Evolutionary conservation across 106 monocot genomes (phyloP), one percentile per base, ranked within the genome.

Genomic region (Platanthera zijinensis): DNA sequence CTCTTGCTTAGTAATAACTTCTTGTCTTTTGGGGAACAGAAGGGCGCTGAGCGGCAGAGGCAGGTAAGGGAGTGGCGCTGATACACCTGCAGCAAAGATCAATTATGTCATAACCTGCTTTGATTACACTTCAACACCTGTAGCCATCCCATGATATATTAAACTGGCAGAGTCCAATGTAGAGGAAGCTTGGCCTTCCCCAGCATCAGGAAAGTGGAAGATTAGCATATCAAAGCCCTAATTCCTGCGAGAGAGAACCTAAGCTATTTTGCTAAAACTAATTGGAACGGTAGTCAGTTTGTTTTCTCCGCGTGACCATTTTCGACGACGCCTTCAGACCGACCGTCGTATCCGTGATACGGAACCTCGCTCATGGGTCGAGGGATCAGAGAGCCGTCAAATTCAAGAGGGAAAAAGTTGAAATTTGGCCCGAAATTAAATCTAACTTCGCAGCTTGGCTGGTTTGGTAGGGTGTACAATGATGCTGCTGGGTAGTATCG

Each of bases 391-490:
- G 87, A 83, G 5, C 46, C 78, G 19, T 83, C 88, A 78, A 93
- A 97, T 78, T 97, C 94, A 74, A 68, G 72, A 7, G 97, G 93
- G 79, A 88, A 89, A 69, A 66, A 92, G 51, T 97, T 84, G 57
- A 97, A 97, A 86, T 90, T 76, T 2, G 97, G 97, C 2, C 97
- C 97, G 48, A 97, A 97, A 47, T 97, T 97, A 83, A 97, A 97
- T 75, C 75, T 84, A 10, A 97, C 97, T 75, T 91, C 89, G 15
- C 97, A 97, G 21, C 91, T 91, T 1, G 91, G 94, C 73, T 97
- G 86, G 63, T 89, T 86, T 48, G 97, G 97, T 18, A 91, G 71
- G 8, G 97, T 97, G 84, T 97, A 97, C 89, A 97, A 87, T 11
- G 97, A 97, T 3, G 97, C 97, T 6, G 97, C 97, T 61, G 97